Conservation (phyloP, 106 monocot species). For the Chionographis japonica region DNA sequence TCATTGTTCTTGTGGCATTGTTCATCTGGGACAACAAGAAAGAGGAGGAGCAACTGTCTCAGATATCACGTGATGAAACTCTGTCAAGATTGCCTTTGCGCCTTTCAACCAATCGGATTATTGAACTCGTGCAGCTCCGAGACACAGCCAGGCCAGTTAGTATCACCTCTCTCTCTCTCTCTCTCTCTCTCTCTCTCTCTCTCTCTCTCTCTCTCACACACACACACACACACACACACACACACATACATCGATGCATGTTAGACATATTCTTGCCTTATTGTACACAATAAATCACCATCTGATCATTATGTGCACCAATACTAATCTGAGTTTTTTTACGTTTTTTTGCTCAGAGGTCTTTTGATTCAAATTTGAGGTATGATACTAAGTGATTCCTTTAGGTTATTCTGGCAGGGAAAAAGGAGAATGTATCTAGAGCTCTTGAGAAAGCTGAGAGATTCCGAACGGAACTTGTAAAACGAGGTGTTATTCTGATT, state of each 20-base stretch:
- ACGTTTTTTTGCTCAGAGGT: no score
- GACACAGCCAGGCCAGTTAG: slow-evolving; percentile 86
- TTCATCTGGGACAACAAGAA: slow-evolving; percentile 95
- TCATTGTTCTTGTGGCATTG: slow-evolving; percentile 79
- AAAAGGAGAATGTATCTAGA: slow-evolving; percentile 61
- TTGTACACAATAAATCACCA: background rate
- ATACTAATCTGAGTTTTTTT: background rate
- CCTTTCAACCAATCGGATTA: slow-evolving; percentile 84
- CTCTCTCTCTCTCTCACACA: no score
- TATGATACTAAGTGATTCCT: slow-evolving; percentile 22
- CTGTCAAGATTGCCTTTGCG: slow-evolving; percentile 92
- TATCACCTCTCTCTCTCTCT: slow-evolving; percentile 15
- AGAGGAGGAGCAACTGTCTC: slow-evolving; percentile 89
- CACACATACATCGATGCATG: background rate
- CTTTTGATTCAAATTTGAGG: background rate
- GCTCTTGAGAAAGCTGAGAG: slow-evolving; percentile 81
- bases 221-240: background rate
- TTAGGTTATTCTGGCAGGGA: slow-evolving; percentile 96
- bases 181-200: background rate
- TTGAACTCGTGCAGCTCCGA: slow-evolving; percentile 91
- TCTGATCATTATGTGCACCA: background rate
- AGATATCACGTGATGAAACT: slow-evolving; percentile 86
- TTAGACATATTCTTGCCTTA: background rate
- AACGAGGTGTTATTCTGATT: slow-evolving; percentile 78
- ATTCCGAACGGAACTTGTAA: slow-evolving; percentile 82